Evolutionary conservation across 768 basidiomycete species (phyloP), one percentile per base, ranked within the genome.

Genomic region (Rhodocollybia butyracea): DNA sequence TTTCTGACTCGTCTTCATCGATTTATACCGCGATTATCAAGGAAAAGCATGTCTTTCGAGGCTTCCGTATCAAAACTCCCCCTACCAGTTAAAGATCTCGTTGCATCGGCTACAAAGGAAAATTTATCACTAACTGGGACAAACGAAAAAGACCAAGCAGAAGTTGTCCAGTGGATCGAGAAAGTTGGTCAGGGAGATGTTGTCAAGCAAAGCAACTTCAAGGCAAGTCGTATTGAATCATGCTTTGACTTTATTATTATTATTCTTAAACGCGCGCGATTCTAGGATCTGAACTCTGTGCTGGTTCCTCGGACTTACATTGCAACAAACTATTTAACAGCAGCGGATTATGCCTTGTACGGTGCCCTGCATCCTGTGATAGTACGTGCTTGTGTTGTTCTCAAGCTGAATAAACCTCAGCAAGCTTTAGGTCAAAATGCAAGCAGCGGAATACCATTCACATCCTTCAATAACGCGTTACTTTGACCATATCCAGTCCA

Each of bases 401-500:
- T 46, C 26, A 6, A 34, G 45, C 39, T 13, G 30, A 7, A 6
- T 40, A 21, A 55, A 10, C n/a, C 24, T 31, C 46, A 46, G 11
- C 6, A 48, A 41, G 21, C 52, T 31, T 45, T 43, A n/a, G 96
- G 88, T 82, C 88, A 8, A 83, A 86, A 64, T 89, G 17, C 80
- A 84, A 62, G 77, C 89, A 4, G 61, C 78, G n/a, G 82, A 89
- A 66, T 88, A 91, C 74, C 87, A 91, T 67, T 73, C 85, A 17
- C 81, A 85, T 53, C 94, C 96, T 5, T 80, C 91, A 21, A 69
- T 98, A 36, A 90, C 90, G 39, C 90, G 97, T 42, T 98, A 96
- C 78, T 96, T 98, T 67, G 89, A 95, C 71, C 93, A 98, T 71
- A 81, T 99, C 56, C 96, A 98, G 73, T 79, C 83, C 43, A 76